Percentiles rank a stretch among this genome's conserved stretches.
Conservation (phyloP, 1,139 yeast species). For the Debaryomyces subglobosus region DNA sequence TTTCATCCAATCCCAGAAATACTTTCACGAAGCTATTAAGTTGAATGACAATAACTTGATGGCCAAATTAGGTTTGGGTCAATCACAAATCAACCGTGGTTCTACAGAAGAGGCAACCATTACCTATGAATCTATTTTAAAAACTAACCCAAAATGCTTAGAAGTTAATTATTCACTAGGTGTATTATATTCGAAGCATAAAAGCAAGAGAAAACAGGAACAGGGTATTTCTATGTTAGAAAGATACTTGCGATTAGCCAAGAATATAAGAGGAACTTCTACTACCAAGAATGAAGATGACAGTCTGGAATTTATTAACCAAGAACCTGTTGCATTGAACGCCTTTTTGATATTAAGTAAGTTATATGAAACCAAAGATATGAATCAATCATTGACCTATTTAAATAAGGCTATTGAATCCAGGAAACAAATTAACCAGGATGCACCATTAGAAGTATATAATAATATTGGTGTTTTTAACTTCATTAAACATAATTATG, state of each 20-base stretch:
- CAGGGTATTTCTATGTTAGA: constrained; percentile 72
- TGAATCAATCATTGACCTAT: constrained; percentile 59
- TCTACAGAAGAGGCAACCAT: constrained; percentile 82
- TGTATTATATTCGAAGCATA: constrained; percentile 60
- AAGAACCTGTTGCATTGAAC: constrained; percentile 68
- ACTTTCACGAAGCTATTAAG: constrained; percentile 73
- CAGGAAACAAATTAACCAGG: constrained; percentile 43
- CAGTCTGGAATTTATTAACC: constrained; percentile 30
- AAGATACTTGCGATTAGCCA: constrained; percentile 66
- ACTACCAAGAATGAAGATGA: constrained; percentile 27
- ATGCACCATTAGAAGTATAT: constrained; percentile 67
- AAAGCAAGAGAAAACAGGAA: constrained; percentile 38
- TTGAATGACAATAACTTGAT: constrained; percentile 62
- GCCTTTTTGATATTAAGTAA: constrained; percentile 71
- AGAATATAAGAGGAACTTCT: constrained; percentile 42
- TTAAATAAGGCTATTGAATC: constrained; percentile 61
- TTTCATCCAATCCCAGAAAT: constrained; percentile 67
- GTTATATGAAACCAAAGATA: constrained; percentile 65
- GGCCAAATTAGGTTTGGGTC: constrained; percentile 84
- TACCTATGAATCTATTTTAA: constrained; percentile 76
- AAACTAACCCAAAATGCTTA: constrained; percentile 66
- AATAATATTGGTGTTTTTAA: constrained; percentile 89
- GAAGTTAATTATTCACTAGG: constrained; percentile 83
- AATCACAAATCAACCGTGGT: constrained; percentile 75
- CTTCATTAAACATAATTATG: constrained; percentile 64